A percentile compares a stretch with the other conserved stretches of the same genome.
phyloP scores from a whole-genome alignment of 2,329 filamentous ascomycete species.

The Pseudopyricularia javanii region DNA sequence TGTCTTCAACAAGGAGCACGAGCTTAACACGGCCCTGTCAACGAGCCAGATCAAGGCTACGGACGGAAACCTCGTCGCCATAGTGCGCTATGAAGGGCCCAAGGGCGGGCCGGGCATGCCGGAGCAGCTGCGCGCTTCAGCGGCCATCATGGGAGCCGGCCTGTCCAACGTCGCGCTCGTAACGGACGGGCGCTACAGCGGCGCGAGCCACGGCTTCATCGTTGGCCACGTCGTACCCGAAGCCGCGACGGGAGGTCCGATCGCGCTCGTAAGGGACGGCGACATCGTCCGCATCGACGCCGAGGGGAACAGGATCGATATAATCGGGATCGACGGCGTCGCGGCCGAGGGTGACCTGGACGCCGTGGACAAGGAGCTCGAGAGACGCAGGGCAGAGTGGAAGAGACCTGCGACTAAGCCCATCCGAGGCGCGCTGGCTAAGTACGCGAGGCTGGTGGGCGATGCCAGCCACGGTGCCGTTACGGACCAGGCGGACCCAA shows the following conservation, averaged over 20 bases:
- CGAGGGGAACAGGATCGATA: constrained; percentile 61
- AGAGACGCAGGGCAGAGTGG: constrained; percentile 47
- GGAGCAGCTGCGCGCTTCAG: constrained; percentile 87
- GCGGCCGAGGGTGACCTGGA: constrained; percentile 8
- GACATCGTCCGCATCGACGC: constrained; percentile 83
- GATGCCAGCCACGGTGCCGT: constrained; percentile 88
- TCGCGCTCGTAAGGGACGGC: constrained; percentile 69
- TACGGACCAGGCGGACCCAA: constrained; percentile 46
- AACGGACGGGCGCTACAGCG: constrained; percentile 82
- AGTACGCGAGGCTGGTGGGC: constrained; percentile 78
- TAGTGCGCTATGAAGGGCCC: constrained; percentile 88
- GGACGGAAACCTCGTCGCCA: constrained; percentile 77
- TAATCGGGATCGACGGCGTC: constrained; percentile 32
- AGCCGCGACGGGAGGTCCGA: constrained; percentile 77
- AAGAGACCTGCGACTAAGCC: constrained; percentile 57
- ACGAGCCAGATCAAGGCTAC: constrained; percentile 59
- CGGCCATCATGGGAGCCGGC: constrained; percentile 83
- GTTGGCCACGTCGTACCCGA: constrained; percentile 90
- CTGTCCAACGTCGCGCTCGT: constrained; percentile 76
- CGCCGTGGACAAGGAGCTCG: constrained; percentile 40
- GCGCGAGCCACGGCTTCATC: constrained; percentile 84
- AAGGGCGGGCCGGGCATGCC: constrained; percentile 93
- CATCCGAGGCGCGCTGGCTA: constrained; percentile 73
- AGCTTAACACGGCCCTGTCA: constrained; percentile 68
- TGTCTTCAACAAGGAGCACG: constrained; percentile 74